Conservation (phyloP, 257 asterid genomes). For the Sherardia arvensis region DNA sequence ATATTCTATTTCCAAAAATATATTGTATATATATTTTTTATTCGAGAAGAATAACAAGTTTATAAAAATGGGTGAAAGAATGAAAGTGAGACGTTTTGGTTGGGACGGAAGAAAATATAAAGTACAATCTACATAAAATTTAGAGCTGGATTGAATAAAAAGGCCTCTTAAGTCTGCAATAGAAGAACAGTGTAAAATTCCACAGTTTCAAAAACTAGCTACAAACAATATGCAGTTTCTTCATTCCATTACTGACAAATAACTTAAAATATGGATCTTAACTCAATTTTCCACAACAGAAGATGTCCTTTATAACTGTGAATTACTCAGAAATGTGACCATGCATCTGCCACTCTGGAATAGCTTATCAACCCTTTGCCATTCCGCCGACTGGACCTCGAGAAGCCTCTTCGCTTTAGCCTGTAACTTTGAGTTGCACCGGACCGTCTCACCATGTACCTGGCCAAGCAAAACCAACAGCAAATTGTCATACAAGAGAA, state of each 20-base stretch:
- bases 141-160: background rate
- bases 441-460: slow-evolving; percentile 83
- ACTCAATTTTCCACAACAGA: slow-evolving; percentile 8
- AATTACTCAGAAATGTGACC: slow-evolving; percentile 70
- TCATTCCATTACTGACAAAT: background rate
- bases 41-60: too few species aligned
- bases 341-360: slow-evolving; percentile 74
- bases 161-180: background rate
- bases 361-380: slow-evolving; percentile 64
- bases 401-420: slow-evolving; percentile 57
- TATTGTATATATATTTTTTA: too few species aligned
- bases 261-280: background rate
- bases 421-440: slow-evolving; percentile 47
- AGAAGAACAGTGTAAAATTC: background rate
- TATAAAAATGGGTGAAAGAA: too few species aligned
- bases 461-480: slow-evolving; percentile 21
- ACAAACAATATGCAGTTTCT: background rate
- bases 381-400: slow-evolving; percentile 53
- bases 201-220: background rate
- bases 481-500: background rate
- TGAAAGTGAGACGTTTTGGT: too few species aligned
- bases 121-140: background rate
- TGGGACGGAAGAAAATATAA: too few species aligned
- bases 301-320: slow-evolving; percentile 43
- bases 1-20: too few species aligned